Conservation (phyloP, 2,329 filamentous ascomycete species). For the Penicillium rolfsii region DNA sequence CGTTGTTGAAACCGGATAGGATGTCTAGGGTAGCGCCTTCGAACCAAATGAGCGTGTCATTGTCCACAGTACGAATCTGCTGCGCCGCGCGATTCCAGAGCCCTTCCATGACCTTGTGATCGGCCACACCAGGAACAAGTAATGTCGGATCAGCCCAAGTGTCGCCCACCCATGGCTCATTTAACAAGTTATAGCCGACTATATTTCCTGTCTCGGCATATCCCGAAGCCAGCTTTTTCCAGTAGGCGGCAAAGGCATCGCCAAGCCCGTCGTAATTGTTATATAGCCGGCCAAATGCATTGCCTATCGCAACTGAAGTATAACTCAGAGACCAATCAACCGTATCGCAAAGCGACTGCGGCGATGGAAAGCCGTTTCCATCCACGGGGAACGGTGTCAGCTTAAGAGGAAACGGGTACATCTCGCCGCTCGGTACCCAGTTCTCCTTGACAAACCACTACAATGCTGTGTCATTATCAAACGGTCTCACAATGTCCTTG, state of each 20-base stretch:
- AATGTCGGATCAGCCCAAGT: background rate
- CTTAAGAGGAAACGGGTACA: background rate
- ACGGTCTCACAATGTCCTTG: background rate
- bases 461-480: background rate
- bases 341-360: background rate
- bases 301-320: slow-evolving; percentile 16
- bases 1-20: slow-evolving; percentile 19
- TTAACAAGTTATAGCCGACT: background rate
- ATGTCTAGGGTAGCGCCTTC: slow-evolving; percentile 6
- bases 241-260: slow-evolving; percentile 21
- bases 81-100: background rate
- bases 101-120: background rate
- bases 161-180: background rate
- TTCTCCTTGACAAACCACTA: background rate
- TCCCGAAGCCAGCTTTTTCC: slow-evolving; percentile 19
- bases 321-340: slow-evolving; percentile 14
- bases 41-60: background rate
- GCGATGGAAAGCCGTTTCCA: background rate
- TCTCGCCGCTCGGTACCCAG: background rate
- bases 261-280: slow-evolving; percentile 22
- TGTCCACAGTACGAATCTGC: background rate
- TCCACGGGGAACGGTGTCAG: background rate
- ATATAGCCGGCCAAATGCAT: slow-evolving; percentile 23
- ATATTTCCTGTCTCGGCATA: slow-evolving; percentile 4
- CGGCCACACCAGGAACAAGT: background rate